Percentiles rank a stretch among this genome's conserved stretches.
phyloP scores from a whole-genome alignment of 2,329 filamentous ascomycete species.

The Fusarium kyushuense region DNA sequence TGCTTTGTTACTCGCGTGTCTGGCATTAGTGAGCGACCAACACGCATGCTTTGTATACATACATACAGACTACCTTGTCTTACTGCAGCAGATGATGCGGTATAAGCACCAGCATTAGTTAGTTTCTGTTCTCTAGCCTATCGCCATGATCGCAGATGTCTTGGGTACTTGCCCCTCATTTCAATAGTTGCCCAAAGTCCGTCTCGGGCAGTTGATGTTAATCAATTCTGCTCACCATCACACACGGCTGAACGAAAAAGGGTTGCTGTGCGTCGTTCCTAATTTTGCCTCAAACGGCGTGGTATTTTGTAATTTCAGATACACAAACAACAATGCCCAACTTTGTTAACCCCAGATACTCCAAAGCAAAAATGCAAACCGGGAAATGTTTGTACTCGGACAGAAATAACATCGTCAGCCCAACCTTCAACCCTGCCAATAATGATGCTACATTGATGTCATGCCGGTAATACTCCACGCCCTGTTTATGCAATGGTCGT shows the following conservation, averaged over 20 bases:
- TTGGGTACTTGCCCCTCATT: slow-evolving; percentile 34
- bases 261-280: slow-evolving; percentile 14
- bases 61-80: slow-evolving; percentile 25
- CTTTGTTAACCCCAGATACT: slow-evolving; percentile 44
- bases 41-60: slow-evolving; percentile 4
- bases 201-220: not conserved
- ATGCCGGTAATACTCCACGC: slow-evolving; percentile 46
- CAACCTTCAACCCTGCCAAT: slow-evolving; percentile 43
- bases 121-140: slow-evolving; percentile 33
- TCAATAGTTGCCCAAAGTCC: slow-evolving; percentile 12
- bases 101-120: slow-evolving; percentile 35
- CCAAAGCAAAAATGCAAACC: slow-evolving; percentile 42
- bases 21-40: slow-evolving; percentile 24
- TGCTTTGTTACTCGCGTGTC: slow-evolving; percentile 30
- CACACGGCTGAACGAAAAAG: slow-evolving; percentile 3
- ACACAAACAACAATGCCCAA: slow-evolving; percentile 37
- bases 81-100: slow-evolving; percentile 40
- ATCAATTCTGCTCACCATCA: not conserved
- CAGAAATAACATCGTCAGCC: slow-evolving; percentile 38
- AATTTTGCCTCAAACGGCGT: slow-evolving; percentile 44
- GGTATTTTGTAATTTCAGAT: slow-evolving; percentile 45
- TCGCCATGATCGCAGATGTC: slow-evolving; percentile 26
- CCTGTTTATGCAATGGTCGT: slow-evolving; percentile 48
- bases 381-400: slow-evolving; percentile 42
- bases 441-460: slow-evolving; percentile 42